Evolutionary conservation across 345 rosid species (phyloP), one percentile per base, ranked within the genome.

Genomic region (Populus simonii): DNA sequence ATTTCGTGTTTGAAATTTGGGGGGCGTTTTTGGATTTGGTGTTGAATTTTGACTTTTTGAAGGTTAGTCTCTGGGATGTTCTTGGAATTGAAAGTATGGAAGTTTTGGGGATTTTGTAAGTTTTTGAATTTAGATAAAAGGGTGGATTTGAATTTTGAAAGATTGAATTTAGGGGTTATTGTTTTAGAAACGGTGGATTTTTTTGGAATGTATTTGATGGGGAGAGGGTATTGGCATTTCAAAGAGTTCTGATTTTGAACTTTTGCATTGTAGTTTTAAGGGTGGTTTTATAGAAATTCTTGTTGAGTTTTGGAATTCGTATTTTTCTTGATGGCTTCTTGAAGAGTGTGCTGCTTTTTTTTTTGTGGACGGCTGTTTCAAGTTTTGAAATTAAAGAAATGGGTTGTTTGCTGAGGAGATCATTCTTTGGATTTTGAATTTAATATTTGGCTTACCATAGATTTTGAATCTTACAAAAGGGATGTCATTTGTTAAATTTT

Each of bases 1-100:
- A 31, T 33, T 66, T 66, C 7, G 70, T 55, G 2, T 18, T 74
- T 36, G 27, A 29, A 45, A 33, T 12, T 12, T 41, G 45, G 13
- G 45, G 45, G 13, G 3, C 10, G 45, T 65, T 27, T 31, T 43
- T 2, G 57, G 51, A 13, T 45, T 45, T 45, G 51, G 51, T 45
- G 45, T 63, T 33, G 33, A 67, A 33, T 36, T 76, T 80, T 72
- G 72, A 65, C 63, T 71, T 59, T 27, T 51, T 38, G n/a, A 59
- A 51, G 41, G 59, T 1, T 36, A 13, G 1, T 6, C 68, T 73
- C 29, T 31, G 7, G 27, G 70, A 35, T 35, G 45, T 41, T 41
- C 45, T 41, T 41, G 45, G 45, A 41, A 36, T 74, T 49, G 36
- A 17, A 29, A 13, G 51, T 47, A 47, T 47, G 18, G 51, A n/a